These are phyloP conservation scores for Ganoderma sinense DNA, from an alignment of 1,284 basidiomycete genomes.

Conservation along the genomic window DNA sequence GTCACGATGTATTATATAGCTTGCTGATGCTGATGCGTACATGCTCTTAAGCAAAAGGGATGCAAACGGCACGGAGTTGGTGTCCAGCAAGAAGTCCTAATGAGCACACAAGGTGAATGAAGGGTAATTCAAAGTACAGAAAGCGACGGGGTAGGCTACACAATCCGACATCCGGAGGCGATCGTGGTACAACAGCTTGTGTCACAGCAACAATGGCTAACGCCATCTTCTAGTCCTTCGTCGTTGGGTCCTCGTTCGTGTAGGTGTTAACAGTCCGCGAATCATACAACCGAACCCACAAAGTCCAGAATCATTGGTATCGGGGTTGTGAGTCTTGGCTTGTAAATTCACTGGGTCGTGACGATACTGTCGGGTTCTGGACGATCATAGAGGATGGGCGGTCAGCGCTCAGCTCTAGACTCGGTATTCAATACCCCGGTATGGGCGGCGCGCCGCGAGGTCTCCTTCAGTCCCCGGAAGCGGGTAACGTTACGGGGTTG, in stretches of 20 bases:
- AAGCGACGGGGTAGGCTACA: slow-evolving; percentile 9
- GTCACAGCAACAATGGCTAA: slow-evolving; percentile 10
- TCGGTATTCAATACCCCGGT: not conserved
- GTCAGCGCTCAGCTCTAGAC: slow-evolving; percentile 18
- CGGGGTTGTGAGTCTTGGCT: not conserved
- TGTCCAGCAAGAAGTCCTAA: not conserved
- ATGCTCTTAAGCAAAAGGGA: not conserved
- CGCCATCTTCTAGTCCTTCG: slow-evolving; percentile 7
- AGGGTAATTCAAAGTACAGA: slow-evolving; percentile 3
- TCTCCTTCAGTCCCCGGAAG: not conserved
- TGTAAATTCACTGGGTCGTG: slow-evolving; percentile 48
- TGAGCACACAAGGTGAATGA: not conserved
- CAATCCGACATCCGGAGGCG: not conserved
- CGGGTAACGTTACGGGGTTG: not conserved
- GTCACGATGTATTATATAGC: not conserved
- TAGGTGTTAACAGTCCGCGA: not conserved
- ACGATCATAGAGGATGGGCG: slow-evolving; percentile 8
- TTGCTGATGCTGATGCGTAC: not conserved
- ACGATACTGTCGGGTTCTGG: slow-evolving; percentile 57
- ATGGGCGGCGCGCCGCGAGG: not conserved
- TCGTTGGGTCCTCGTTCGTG: not conserved
- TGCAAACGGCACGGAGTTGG: not conserved
- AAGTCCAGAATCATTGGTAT: not conserved
- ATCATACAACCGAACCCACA: not conserved
- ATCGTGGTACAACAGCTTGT: slow-evolving; percentile 17